phyloP scores from a whole-genome alignment of 108 stramenopile genomes.

The Fistulifera solaris region DNA sequence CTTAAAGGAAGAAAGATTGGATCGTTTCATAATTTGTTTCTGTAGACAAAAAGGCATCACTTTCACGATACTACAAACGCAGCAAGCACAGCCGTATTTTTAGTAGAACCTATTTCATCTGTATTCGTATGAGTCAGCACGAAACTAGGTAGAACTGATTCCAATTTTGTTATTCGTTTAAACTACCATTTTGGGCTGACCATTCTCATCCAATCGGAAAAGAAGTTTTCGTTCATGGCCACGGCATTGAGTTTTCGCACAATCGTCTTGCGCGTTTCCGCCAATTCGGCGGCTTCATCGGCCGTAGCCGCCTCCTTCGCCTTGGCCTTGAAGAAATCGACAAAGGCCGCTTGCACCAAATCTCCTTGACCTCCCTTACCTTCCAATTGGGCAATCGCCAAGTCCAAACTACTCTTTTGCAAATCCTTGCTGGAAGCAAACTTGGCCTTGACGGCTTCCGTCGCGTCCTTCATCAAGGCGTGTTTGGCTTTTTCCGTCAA shows the following conservation, averaged over 20 bases:
- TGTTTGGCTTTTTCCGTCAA: constrained; percentile 72
- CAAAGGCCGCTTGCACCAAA: constrained; percentile 62
- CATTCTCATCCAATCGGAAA: constrained; percentile 64
- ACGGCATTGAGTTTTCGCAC: constrained; percentile 70
- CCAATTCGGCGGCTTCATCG: constrained; percentile 54
- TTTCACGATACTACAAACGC: too few species aligned
- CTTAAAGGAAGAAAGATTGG: too few species aligned
- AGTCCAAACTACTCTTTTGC: constrained; percentile 65
- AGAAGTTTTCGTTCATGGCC: constrained; percentile 65
- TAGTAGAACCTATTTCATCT: too few species aligned
- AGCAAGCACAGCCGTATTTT: too few species aligned
- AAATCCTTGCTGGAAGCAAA: constrained; percentile 51
- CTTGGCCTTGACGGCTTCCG: constrained; percentile 52
- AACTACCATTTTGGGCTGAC: constrained; percentile 62
- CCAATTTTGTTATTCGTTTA: constrained; percentile 12
- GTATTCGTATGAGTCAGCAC: too few species aligned
- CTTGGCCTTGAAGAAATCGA: constrained; percentile 70
- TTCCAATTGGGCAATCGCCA: constrained; percentile 62
- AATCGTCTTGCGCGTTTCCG: constrained; percentile 48
- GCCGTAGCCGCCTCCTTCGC: constrained; percentile 43
- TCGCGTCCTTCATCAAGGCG: constrained; percentile 75
- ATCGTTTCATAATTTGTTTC: too few species aligned
- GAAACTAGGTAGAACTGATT: too few species aligned
- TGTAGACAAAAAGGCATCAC: too few species aligned
- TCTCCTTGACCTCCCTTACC: constrained; percentile 36